Conservation (phyloP, 116 monocot genomes). For the Thalassia testudinum region DNA sequence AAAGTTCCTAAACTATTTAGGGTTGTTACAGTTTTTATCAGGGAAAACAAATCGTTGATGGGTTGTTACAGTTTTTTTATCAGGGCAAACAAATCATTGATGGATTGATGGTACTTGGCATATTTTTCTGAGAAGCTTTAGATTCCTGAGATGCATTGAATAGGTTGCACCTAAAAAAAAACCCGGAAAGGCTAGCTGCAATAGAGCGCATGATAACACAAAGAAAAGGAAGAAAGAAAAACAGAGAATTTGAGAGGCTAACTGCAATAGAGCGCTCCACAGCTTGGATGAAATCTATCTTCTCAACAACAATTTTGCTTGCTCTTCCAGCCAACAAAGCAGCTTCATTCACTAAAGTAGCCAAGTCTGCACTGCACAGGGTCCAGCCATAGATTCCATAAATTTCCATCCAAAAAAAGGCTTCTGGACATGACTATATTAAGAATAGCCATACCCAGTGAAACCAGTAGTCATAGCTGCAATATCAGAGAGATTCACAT, state of each 20-base stretch:
- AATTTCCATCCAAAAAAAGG: not conserved
- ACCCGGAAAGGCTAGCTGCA: too few relatives aligned
- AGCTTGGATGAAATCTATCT: conserved; percentile 89
- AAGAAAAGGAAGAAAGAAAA: too few relatives aligned
- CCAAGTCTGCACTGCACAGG: conserved; percentile 81
- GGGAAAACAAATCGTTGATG: too few relatives aligned
- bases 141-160: too few relatives aligned
- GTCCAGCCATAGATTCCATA: not conserved
- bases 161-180: too few relatives aligned
- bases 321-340: conserved; percentile 87
- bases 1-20: too few relatives aligned
- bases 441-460: conserved; percentile 58
- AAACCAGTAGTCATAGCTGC: conserved; percentile 98
- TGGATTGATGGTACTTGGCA: too few relatives aligned
- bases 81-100: too few relatives aligned
- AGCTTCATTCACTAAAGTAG: conserved; percentile 99
- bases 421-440: not conserved
- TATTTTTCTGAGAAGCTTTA: too few relatives aligned
- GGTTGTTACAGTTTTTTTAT: too few relatives aligned
- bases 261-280: conserved; percentile 99
- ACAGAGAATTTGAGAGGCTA: conserved; percentile 13
- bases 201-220: too few relatives aligned
- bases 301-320: conserved; percentile 89
- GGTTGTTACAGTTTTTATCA: too few relatives aligned
- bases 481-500: conserved; percentile 79